Evolutionary conservation across 768 basidiomycete genomes (phyloP), one percentile per base, ranked within the genome.

Genomic region (Termitomyces sp.): DNA sequence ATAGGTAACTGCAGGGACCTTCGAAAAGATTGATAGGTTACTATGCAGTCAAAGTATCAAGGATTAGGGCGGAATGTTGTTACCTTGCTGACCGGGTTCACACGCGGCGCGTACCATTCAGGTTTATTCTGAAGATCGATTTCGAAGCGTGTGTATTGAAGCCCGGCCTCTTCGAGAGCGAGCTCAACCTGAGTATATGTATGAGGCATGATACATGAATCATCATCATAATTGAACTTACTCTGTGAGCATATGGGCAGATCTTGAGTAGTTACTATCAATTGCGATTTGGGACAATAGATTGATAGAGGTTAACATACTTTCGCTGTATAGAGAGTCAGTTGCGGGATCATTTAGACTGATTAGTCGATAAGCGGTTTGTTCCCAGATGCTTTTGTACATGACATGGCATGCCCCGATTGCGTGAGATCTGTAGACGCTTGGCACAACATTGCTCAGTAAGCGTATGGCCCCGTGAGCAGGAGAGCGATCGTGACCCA

Each of bases 61-160:
- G 9, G 6, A 55, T 30, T 20, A 14, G 13, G 5, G 11, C 13
- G 26, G 18, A 16, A n/a, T 28, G n/a, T 43, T 64, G 66, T 16
- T 63, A 84, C 86, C 78, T 87, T 88, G 71, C 80, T 80, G 0
- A 79, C 84, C 1, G 82, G 82, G 69, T 88, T 89, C 40, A 89
- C 79, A 58, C 82, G 77, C 0, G 79, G 76, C 0, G 80, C 80
- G 65, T 85, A 87, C 86, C 86, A 87, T 51, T 79, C 82, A 1
- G 86, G 86, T 71, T 88, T 89, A 72, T 85, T 83, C 61, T 57
- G 50, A 13, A 89, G 69, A 62, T 87, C 83, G 48, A 89, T 79
- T 60, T 86, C 79, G 59, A 73, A 85, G 14, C 76, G 67, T 22
- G 73, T 81, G 66, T 72, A 82, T 1, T 75, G 62, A 3, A 79